Evolutionary conservation across 2,329 filamentous ascomycete species (phyloP), one percentile per base, ranked within the genome.

Genomic region (Stachybotrys chartarum): DNA sequence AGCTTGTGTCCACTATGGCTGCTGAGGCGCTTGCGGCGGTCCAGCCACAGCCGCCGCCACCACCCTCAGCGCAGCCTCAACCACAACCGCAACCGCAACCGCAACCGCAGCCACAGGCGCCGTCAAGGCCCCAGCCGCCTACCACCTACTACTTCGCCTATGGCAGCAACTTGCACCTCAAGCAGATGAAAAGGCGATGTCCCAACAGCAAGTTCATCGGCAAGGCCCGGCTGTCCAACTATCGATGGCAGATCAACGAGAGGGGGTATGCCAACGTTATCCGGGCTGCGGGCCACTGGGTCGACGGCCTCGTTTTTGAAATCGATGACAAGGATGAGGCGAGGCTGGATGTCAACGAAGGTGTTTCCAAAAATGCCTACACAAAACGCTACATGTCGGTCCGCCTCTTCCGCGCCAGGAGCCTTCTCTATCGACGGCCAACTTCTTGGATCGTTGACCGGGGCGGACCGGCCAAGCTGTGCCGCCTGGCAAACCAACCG

Each of bases 241-340:
- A 73, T 59, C 65, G 68, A 35, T 78, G 75, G 70, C 73, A 75
- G 61, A 77, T 78, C 68, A 78, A 78, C 62, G 66, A 76, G 63
- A 70, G 75, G 30, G 75, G 75, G 31, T 77, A 70, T 52, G 76
- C 75, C 56, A 78, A 78, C 59, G 67, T 78, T 31, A 55, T 74
- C 16, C 61, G 62, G 47, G 60, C 63, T 11, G 55, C 65, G 30
- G 70, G 69, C 7, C 66, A 65, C 35, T 68, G 66, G 62, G 73
- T 76, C 12, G 68, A 74, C 48, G 74, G 73, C 6, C 69, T 76
- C 17, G 66, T 74, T n/a, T 76, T 72, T 56, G 67, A 70, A 55
- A 70, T 76, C 52, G 66, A 68, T 55, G 53, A 60, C 2, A 54
- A 56, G 5, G 74, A 76, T 55, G 74, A 76, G 59, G 64, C 61